phyloP scores from a whole-genome alignment of 768 basidiomycete genomes.

The Leccinum boreale region DNA sequence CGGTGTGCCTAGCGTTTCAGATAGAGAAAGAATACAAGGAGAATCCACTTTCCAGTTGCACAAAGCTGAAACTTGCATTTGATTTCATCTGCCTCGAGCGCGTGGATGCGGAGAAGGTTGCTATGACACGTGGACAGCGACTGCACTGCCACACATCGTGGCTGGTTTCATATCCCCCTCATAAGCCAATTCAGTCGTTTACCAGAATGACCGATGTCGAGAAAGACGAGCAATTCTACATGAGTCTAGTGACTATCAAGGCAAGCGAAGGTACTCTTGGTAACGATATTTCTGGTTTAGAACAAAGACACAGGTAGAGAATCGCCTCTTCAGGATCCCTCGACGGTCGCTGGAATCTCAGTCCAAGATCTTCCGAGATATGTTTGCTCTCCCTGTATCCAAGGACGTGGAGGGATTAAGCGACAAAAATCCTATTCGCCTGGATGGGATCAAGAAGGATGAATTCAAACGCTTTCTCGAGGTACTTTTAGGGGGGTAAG shows the following conservation, averaged over 20 bases:
- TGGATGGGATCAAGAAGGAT: constrained; percentile 18
- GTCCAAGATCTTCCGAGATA: constrained; percentile 24
- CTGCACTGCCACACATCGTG: constrained; percentile 17
- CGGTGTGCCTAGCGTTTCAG: not conserved
- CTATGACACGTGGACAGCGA: constrained; percentile 12
- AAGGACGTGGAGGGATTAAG: constrained; percentile 16
- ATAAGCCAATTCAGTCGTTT: not conserved
- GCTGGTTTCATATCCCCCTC: not conserved
- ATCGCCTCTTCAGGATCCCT: constrained; percentile 27
- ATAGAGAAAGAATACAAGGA: not conserved
- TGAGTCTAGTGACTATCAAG: constrained; percentile 17
- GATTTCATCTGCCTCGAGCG: constrained; percentile 6
- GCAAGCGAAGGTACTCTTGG: not conserved
- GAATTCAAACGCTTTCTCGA: constrained; percentile 27
- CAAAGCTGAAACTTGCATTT: constrained; percentile 11
- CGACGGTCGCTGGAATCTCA: constrained; percentile 19
- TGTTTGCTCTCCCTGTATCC: constrained; percentile 22
- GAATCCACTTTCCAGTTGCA: not conserved
- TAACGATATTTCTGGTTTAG: not conserved
- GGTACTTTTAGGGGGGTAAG: constrained; percentile 22
- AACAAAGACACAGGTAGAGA: constrained; percentile 22
- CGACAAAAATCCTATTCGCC: constrained; percentile 22
- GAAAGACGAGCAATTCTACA: constrained; percentile 14
- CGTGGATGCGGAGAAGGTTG: not conserved
- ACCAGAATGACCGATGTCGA: not conserved